Base-by-base conservation (phyloP, 768 basidiomycete species). In the Chiua virens region DNA sequence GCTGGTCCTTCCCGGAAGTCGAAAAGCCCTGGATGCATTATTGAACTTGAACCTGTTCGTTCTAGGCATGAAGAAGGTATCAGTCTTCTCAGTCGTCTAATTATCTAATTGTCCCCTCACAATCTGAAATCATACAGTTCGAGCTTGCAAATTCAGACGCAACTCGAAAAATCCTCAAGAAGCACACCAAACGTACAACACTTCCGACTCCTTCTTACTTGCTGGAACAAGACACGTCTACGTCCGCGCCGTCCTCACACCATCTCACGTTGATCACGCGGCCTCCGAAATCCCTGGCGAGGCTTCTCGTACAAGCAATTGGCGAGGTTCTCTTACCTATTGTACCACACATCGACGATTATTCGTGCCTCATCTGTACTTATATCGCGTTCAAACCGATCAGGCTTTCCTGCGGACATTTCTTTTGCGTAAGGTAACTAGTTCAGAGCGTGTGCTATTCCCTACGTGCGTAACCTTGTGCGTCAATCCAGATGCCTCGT, bases 341-440 rank as follows among this genome's bases (percentile, higher is more conserved):
- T 46, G 79, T 92, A 18, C 90, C 90, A 3, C 80, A 82, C 49
- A 70, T 91, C 13, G 88, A 92, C 51, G 89, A 96, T 69, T 97
- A 94, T 64, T 72, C 82, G 1, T 98, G 94, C 59, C 73, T 87
- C 35, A 95, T 97, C 51, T 97, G 95, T 70, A 89, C 86, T 3
- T 81, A 80, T 53, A 84, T 98, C 56, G 95, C 93, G 6, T 98
- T 94, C 77, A 93, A 92, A 67, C 95, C 95, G 0, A 87, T 96
- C 45, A 75, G 93, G 10, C 76, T 98, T 3, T 66, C 69, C 17
- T 98, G 94, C 53, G 79, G 86, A 0, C 94, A 96, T 67, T 73
- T 88, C 17, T 89, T 88, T 59, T 89, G 87, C 52, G 84, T 88
- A 4, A 70, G 87, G 68, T 86, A n/a, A 44, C 15, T 58, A 14